Conservation (phyloP, 139 green algal species). For the Coccomyxa sp. region DNA sequence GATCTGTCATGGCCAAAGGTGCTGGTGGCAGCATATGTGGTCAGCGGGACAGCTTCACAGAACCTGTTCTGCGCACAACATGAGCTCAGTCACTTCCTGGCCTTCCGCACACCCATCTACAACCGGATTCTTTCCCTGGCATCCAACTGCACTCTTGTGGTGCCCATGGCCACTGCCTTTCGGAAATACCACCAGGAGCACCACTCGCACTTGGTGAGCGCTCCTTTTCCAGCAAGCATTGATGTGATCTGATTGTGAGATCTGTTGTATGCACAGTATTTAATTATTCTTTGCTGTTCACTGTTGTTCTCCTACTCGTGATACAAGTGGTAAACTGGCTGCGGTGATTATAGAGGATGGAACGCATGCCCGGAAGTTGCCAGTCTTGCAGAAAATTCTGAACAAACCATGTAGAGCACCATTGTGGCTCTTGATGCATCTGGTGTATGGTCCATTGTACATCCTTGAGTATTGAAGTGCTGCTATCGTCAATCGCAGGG, state of each 20-base stretch:
- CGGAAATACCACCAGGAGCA: conserved; percentile 76
- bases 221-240: background rate
- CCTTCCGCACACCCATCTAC: conserved; percentile 37
- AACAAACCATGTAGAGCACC: too few relatives aligned
- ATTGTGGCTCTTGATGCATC: background rate
- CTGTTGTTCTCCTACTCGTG: too few relatives aligned
- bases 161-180: conserved; percentile 62
- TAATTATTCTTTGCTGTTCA: background rate
- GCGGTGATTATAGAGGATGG: too few relatives aligned
- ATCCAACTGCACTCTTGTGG: conserved; percentile 54
- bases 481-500: conserved; percentile 25
- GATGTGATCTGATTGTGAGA: background rate
- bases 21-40: conserved; percentile 36
- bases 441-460: background rate
- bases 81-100: conserved; percentile 67
- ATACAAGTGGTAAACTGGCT: too few relatives aligned
- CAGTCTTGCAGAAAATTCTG: too few relatives aligned
- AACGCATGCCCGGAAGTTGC: too few relatives aligned
- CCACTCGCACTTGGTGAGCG: conserved; percentile 51
- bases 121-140: conserved; percentile 57
- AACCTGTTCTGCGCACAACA: conserved; percentile 69
- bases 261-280: background rate
- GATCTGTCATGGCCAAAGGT: conserved; percentile 39
- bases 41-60: conserved; percentile 57
- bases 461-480: background rate